A percentile compares a stretch with the other conserved stretches of the same genome.
phyloP scores from a whole-genome alignment of 257 asterid genomes.

The Rubia yunnanensis region DNA sequence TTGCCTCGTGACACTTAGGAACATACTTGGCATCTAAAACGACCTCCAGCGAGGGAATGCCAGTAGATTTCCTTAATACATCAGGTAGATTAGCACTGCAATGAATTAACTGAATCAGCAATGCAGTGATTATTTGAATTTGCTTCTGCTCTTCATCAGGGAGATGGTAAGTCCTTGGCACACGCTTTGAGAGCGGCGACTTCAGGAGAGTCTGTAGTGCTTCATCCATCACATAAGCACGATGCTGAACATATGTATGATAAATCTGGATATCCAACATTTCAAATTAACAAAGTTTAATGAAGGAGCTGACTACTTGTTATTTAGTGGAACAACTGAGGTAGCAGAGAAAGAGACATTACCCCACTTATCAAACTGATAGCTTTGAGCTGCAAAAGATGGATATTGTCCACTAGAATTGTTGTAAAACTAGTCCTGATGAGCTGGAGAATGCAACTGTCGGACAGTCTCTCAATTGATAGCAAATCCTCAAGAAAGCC shows the following conservation, averaged over 20 bases:
- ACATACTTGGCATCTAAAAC: conserved; percentile 67
- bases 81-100: conserved; percentile 92
- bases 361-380: conserved; percentile 92
- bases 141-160: conserved; percentile 96
- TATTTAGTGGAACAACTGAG: conserved; percentile 17
- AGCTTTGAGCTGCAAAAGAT: conserved; percentile 91
- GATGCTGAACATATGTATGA: conserved; percentile 62
- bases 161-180: conserved; percentile 87
- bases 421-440: conserved; percentile 86
- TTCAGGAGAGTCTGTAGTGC: conserved; percentile 78
- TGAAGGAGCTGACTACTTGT: background rate
- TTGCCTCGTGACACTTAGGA: conserved; percentile 74
- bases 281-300: background rate
- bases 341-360: conserved; percentile 28
- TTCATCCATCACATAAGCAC: conserved; percentile 92
- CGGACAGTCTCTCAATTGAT: conserved; percentile 81
- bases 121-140: conserved; percentile 85
- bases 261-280: conserved; percentile 47
- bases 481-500: conserved; percentile 74
- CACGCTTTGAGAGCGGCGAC: conserved; percentile 80
- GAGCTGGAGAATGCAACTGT: conserved; percentile 91
- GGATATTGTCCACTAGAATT: conserved; percentile 80
- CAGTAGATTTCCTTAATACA: conserved; percentile 50
- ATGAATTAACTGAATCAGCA: conserved; percentile 76
- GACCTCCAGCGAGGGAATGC: conserved; percentile 55